These are phyloP conservation scores for Drosera spatulata DNA, from an alignment of 179 eudicot genomes.

Conservation along the genomic window DNA sequence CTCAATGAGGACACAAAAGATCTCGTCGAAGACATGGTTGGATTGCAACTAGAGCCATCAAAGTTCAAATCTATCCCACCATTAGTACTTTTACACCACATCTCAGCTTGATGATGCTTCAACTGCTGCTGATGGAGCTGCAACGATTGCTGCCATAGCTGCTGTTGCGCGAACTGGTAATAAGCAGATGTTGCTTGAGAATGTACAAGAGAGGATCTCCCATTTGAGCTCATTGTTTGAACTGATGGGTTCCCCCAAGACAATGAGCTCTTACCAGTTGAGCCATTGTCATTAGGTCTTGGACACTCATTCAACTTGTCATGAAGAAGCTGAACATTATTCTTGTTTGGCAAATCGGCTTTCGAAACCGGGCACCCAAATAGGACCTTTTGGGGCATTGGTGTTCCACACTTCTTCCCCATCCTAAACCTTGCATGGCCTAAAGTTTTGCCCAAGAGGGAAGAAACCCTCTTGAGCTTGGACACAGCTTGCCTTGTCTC, in stretches of 20 bases:
- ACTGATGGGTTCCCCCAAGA: constrained; percentile 29
- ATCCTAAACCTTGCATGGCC: constrained; percentile 63
- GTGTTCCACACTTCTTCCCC: constrained; percentile 21
- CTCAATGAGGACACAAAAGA: constrained; percentile 89
- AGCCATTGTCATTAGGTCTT: constrained; percentile 20
- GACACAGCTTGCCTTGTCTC: constrained; percentile 48
- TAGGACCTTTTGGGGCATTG: constrained; percentile 28
- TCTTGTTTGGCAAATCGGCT: constrained; percentile 10
- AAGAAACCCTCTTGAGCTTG: constrained; percentile 50
- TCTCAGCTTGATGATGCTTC: constrained; percentile 36
- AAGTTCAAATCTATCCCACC: constrained; percentile 73
- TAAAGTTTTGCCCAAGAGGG: constrained; percentile 33
- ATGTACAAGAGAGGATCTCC: constrained; percentile 24
- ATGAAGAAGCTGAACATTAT: constrained; percentile 29
- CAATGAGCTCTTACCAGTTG: constrained; percentile 33
- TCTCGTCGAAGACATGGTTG: constrained; percentile 76
- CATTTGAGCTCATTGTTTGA: constrained; percentile 20
- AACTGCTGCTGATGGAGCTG: constrained; percentile 6
- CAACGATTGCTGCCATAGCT: constrained; percentile 10
- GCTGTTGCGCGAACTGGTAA: constrained; percentile 31
- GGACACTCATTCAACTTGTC: constrained; percentile 17
- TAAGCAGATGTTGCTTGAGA: constrained; percentile 18
- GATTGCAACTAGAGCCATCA: constrained; percentile 60
- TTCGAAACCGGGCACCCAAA: constrained; percentile 23
- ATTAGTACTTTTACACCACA: constrained; percentile 41